phyloP scores from a whole-genome alignment of 306 rosid genomes.

The Lagenaria siceraria region DNA sequence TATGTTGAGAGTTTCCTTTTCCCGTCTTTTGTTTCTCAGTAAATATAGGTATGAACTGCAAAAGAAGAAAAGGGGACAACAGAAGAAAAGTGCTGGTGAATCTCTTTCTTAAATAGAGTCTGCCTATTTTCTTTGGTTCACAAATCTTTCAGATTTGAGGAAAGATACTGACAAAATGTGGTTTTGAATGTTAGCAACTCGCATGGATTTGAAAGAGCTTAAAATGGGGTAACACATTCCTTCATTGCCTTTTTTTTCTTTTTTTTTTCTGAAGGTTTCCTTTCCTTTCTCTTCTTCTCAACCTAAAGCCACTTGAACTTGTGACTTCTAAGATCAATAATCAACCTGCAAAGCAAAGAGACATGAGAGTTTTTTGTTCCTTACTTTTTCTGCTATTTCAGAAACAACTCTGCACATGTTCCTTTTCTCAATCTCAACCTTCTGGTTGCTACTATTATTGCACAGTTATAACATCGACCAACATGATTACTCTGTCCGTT shows the following conservation, averaged over 20 bases:
- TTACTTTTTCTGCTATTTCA: not conserved
- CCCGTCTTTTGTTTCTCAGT: constrained; percentile 38
- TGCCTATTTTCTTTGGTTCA: constrained; percentile 18
- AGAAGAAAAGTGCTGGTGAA: constrained; percentile 97
- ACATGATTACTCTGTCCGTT: constrained; percentile 94
- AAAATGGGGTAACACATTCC: constrained; percentile 80
- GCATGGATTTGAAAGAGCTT: constrained; percentile 97
- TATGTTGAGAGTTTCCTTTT: constrained; percentile 5
- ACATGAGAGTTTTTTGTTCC: not conserved
- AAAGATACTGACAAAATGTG: constrained; percentile 33
- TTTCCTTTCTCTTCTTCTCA: not conserved
- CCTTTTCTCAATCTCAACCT: not conserved
- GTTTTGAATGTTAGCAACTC: constrained; percentile 63
- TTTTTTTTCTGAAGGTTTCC: not conserved
- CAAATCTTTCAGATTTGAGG: constrained; percentile 19
- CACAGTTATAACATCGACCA: constrained; percentile 89
- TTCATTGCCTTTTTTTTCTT: not conserved
- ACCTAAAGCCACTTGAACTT: not conserved
- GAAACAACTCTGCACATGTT: not conserved
- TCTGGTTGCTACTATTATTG: not conserved
- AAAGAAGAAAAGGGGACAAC: constrained; percentile 90
- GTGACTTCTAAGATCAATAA: not conserved
- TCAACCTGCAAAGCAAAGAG: not conserved
- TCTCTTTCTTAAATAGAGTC: constrained; percentile 17
- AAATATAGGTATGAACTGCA: constrained; percentile 82